phyloP scores from a whole-genome alignment of 768 basidiomycete genomes.

The Rhodotorula graminis region DNA sequence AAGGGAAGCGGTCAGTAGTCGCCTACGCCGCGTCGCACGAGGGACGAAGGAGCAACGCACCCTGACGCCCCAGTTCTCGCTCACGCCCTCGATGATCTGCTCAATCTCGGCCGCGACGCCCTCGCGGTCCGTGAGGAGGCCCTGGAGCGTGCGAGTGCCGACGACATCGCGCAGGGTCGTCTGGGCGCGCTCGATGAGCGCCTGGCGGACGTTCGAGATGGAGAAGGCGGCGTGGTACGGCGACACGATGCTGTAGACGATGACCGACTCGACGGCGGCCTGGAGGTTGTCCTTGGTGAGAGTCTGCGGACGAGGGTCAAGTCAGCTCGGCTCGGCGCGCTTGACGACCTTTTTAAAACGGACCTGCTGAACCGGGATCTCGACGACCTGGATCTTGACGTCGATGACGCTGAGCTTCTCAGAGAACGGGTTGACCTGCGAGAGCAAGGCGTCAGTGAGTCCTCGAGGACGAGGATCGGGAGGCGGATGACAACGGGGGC shows the following conservation, averaged over 20 bases:
- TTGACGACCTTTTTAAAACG: neutral
- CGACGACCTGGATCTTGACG: conserved; percentile 90
- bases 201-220: conserved; percentile 80
- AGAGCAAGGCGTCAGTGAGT: neutral
- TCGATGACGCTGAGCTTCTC: conserved; percentile 80
- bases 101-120: conserved; percentile 95
- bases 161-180: conserved; percentile 97
- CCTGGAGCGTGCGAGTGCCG: conserved; percentile 89
- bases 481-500: no score
- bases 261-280: conserved; percentile 37
- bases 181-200: conserved; percentile 77
- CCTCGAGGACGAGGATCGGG: neutral
- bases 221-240: conserved; percentile 93
- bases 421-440: conserved; percentile 75
- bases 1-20: no score
- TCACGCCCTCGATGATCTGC: conserved; percentile 72
- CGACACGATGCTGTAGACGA: conserved; percentile 56
- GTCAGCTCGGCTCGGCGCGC: neutral
- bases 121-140: conserved; percentile 92
- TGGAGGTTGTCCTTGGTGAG: conserved; percentile 56
- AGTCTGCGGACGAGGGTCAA: neutral
- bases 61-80: conserved; percentile 79
- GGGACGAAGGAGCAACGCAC: conserved; percentile 41
- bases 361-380: conserved; percentile 76
- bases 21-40: no score